Percentiles rank a stretch among this genome's conserved stretches.
These are phyloP conservation scores for Holtermannia corniformis DNA, from an alignment of 768 basidiomycete species.

Conservation along the genomic window DNA sequence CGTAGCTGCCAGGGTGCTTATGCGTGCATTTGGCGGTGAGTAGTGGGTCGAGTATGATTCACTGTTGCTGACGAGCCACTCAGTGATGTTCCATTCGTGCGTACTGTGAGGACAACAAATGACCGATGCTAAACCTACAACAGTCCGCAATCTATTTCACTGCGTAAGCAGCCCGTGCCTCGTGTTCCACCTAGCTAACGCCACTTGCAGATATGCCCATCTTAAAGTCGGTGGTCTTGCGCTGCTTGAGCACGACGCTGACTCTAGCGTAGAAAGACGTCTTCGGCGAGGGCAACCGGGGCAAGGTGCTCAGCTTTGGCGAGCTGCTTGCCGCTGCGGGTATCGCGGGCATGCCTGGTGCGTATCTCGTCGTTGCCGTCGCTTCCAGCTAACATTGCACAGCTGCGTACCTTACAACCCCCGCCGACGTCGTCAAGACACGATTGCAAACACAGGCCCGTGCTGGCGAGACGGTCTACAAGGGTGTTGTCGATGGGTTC, in stretches of 20 bases:
- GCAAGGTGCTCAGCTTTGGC: conserved; percentile 79
- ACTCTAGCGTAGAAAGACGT: conserved; percentile 68
- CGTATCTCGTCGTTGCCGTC: conserved; percentile 1
- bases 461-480: conserved; percentile 83
- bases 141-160: conserved; percentile 57
- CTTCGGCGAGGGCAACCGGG: conserved; percentile 91
- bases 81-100: conserved; percentile 84
- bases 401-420: conserved; percentile 65
- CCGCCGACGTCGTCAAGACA: conserved; percentile 94
- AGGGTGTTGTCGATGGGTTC: conserved; percentile 80
- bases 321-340: conserved; percentile 67
- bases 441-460: conserved; percentile 86
- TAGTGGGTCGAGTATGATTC: neutral
- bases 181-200: neutral
- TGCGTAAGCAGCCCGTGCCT: conserved; percentile 43
- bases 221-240: conserved; percentile 27
- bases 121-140: too few relatives aligned
- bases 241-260: conserved; percentile 1
- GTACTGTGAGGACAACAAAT: too few relatives aligned
- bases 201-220: conserved; percentile 51
- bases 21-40: conserved; percentile 63
- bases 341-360: conserved; percentile 81
- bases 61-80: neutral
- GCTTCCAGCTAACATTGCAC: neutral
- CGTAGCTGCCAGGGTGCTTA: conserved; percentile 53